These are phyloP conservation scores for Clonostachys rhizophaga DNA, from an alignment of 2,329 filamentous ascomycete genomes.

Conservation along the genomic window DNA sequence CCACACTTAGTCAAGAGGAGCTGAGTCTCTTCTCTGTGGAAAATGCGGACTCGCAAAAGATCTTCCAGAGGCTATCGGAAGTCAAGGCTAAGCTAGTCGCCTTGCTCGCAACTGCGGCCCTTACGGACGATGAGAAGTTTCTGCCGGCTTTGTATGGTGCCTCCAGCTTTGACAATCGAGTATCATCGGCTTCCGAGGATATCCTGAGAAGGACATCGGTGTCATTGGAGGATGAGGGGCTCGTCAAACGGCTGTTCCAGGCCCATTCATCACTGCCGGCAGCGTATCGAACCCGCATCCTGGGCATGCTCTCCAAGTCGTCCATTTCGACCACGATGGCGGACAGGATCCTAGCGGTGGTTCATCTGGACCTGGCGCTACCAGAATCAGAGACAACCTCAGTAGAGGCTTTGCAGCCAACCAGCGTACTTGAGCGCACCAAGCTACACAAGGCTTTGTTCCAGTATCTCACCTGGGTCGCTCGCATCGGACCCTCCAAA, in stretches of 20 bases:
- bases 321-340: constrained; percentile 66
- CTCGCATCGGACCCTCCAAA: constrained; percentile 60
- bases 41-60: constrained; percentile 59
- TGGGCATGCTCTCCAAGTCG: constrained; percentile 74
- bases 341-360: constrained; percentile 61
- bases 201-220: constrained; percentile 76
- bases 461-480: constrained; percentile 81
- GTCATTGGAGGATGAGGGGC: constrained; percentile 62
- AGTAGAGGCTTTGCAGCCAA: constrained; percentile 18
- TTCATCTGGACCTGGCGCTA: constrained; percentile 55
- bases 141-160: constrained; percentile 80
- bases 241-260: constrained; percentile 64
- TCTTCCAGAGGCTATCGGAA: constrained; percentile 29
- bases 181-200: constrained; percentile 83
- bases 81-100: constrained; percentile 55
- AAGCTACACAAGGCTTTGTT: constrained; percentile 83
- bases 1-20: constrained; percentile 21
- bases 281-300: constrained; percentile 71
- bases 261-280: constrained; percentile 72
- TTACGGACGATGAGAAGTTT: constrained; percentile 78
- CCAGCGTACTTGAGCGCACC: constrained; percentile 65
- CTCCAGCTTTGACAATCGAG: constrained; percentile 74
- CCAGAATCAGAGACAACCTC: neutral
- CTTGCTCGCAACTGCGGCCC: constrained; percentile 80
- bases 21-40: constrained; percentile 20